These are phyloP conservation scores for Picea glauca DNA, from an alignment of 75 land plant genomes.

Conservation along the genomic window DNA sequence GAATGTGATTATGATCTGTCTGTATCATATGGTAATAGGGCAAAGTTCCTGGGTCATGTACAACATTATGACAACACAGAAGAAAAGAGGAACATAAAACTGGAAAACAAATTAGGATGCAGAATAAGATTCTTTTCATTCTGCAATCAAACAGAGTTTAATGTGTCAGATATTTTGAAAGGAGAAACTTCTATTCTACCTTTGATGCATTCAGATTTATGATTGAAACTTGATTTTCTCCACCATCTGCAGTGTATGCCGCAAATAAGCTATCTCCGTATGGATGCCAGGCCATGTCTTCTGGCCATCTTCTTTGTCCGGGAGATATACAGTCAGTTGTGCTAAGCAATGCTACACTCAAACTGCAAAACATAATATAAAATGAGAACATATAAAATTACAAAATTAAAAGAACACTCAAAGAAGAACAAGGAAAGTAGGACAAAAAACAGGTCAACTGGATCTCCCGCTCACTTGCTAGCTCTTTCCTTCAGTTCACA, in stretches of 20 bases:
- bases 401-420: neutral
- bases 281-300: conserved; percentile 92
- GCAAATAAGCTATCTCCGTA: conserved; percentile 60
- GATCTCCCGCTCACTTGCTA: neutral
- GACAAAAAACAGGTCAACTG: neutral
- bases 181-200: conserved; percentile 7
- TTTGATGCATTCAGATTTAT: conserved; percentile 37
- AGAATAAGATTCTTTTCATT: too few species aligned
- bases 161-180: neutral
- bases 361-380: conserved; percentile 24
- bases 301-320: conserved; percentile 79
- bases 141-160: too few species aligned
- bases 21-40: neutral
- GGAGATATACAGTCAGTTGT: conserved; percentile 63
- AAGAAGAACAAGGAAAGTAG: too few species aligned
- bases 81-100: too few species aligned
- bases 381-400: neutral
- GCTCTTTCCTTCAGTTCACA: too few species aligned
- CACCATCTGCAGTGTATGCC: conserved; percentile 68
- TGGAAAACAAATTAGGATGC: too few species aligned
- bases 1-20: neutral
- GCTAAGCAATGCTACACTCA: conserved; percentile 39
- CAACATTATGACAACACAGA: neutral
- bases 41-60: neutral
- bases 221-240: conserved; percentile 76